Evolutionary conservation across 2,329 filamentous ascomycete species (phyloP).

Genomic region (Hypoxylon sp.): DNA sequence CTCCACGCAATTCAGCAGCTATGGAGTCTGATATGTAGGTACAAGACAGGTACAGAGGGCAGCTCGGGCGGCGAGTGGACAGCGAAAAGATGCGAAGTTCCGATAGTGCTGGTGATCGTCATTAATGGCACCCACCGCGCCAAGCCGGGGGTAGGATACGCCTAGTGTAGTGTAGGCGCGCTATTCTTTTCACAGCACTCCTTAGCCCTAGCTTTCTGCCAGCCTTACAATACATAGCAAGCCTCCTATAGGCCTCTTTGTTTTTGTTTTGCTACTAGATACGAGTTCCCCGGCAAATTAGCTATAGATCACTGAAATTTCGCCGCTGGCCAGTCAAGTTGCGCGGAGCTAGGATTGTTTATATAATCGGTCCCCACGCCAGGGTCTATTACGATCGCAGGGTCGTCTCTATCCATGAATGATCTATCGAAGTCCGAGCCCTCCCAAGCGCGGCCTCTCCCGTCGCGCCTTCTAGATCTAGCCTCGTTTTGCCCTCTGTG

Average conservation of each 20-base stretch:
- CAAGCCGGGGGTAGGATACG: conserved; percentile 35
- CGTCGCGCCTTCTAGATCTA: conserved; percentile 18
- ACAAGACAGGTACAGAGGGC: conserved; percentile 30
- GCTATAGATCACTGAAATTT: background rate
- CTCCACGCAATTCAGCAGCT: background rate
- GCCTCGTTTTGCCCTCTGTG: conserved; percentile 4
- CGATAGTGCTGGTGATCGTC: conserved; percentile 52
- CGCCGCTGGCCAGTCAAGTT: background rate
- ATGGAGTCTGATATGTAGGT: conserved; percentile 14
- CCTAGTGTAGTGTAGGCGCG: conserved; percentile 5
- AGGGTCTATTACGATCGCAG: conserved; percentile 5
- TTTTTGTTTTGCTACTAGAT: background rate
- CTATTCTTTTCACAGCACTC: conserved; percentile 10
- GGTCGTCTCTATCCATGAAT: background rate
- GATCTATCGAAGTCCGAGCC: conserved; percentile 7
- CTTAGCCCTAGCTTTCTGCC: background rate
- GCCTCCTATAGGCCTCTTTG: background rate
- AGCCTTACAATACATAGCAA: background rate
- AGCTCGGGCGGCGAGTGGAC: conserved; percentile 21
- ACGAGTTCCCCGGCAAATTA: background rate
- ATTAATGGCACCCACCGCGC: conserved; percentile 46
- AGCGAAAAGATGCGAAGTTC: conserved; percentile 44
- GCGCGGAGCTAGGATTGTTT: background rate
- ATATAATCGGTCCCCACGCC: conserved; percentile 1
- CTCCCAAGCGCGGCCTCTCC: conserved; percentile 4